A percentile compares a stretch with the other conserved stretches of the same genome.
phyloP scores from a whole-genome alignment of 164 flowering plant genomes.

The Dillenia suffruticosa region DNA sequence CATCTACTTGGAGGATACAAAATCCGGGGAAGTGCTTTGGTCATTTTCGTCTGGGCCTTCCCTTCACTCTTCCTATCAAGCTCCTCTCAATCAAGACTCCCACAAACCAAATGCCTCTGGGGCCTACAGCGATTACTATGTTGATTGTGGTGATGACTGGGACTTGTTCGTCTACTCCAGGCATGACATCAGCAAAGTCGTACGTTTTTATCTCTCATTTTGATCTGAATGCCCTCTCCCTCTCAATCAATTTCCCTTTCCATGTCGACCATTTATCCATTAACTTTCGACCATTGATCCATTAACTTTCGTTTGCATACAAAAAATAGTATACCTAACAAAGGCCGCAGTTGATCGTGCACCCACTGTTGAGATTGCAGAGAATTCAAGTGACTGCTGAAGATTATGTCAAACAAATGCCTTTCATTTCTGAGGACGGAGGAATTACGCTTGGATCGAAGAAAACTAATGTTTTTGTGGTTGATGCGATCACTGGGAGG shows the following conservation, averaged over 20 bases:
- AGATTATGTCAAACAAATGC: slow-evolving; percentile 32
- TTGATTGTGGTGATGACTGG: slow-evolving; percentile 56
- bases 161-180: slow-evolving; percentile 31
- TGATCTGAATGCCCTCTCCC: too few relatives aligned
- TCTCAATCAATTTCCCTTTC: too few relatives aligned
- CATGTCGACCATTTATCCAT: neutral
- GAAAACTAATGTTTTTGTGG: slow-evolving; percentile 42
- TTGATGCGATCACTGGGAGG: slow-evolving; percentile 55
- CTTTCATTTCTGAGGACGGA: slow-evolving; percentile 44
- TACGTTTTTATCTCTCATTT: slow-evolving; percentile 14
- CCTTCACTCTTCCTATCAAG: slow-evolving; percentile 53
- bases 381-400: slow-evolving; percentile 30
- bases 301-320: slow-evolving; percentile 1
- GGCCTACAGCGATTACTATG: slow-evolving; percentile 7
- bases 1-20: slow-evolving; percentile 29
- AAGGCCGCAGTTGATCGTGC: too few relatives aligned
- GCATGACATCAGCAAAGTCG: slow-evolving; percentile 28
- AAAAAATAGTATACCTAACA: too few relatives aligned
- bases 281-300: too few relatives aligned
- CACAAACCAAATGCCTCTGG: slow-evolving; percentile 20
- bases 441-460: slow-evolving; percentile 45
- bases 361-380: slow-evolving; percentile 21
- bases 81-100: slow-evolving; percentile 19
- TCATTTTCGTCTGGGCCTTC: slow-evolving; percentile 47
- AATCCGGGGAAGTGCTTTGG: slow-evolving; percentile 40